phyloP scores from a whole-genome alignment of 2,329 filamentous ascomycete genomes.

The Tympanopsis confertula region DNA sequence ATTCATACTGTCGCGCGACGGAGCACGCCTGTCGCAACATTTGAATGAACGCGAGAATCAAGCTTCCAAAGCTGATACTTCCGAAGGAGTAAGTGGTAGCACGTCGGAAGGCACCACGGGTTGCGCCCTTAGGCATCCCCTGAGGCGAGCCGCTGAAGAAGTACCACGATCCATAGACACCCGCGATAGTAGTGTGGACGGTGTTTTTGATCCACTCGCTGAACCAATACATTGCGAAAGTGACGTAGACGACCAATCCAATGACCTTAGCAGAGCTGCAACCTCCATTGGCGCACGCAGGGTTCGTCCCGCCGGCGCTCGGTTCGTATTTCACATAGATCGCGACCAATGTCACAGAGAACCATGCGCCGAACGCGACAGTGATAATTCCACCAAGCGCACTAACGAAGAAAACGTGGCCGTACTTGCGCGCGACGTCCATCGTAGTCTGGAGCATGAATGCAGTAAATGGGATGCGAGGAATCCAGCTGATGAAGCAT shows the following conservation, averaged over 20 bases:
- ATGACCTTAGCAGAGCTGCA: constrained; percentile 72
- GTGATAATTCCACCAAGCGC: constrained; percentile 70
- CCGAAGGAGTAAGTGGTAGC: constrained; percentile 86
- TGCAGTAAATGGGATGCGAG: constrained; percentile 78
- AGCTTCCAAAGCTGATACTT: constrained; percentile 74
- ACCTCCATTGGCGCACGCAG: constrained; percentile 41
- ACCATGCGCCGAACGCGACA: constrained; percentile 72
- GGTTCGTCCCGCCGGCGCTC: constrained; percentile 24
- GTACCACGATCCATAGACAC: constrained; percentile 89
- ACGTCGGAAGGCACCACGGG: constrained; percentile 70
- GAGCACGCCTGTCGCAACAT: constrained; percentile 72
- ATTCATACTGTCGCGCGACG: constrained; percentile 57
- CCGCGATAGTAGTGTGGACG: constrained; percentile 76
- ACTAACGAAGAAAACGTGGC: constrained; percentile 78
- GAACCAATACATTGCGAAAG: constrained; percentile 89
- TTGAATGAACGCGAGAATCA: constrained; percentile 80
- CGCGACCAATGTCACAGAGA: constrained; percentile 71
- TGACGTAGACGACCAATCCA: constrained; percentile 74
- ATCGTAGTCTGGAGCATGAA: constrained; percentile 81
- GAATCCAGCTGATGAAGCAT: constrained; percentile 82
- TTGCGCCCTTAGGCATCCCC: constrained; percentile 63
- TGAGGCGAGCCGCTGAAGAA: constrained; percentile 52
- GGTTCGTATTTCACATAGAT: constrained; percentile 80
- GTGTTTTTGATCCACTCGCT: constrained; percentile 90
- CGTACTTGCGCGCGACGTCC: constrained; percentile 71